A percentile compares a stretch with the other conserved stretches of the same genome.
Conservation (phyloP, 1,284 basidiomycete species). For the Melampsora larici-populina region DNA sequence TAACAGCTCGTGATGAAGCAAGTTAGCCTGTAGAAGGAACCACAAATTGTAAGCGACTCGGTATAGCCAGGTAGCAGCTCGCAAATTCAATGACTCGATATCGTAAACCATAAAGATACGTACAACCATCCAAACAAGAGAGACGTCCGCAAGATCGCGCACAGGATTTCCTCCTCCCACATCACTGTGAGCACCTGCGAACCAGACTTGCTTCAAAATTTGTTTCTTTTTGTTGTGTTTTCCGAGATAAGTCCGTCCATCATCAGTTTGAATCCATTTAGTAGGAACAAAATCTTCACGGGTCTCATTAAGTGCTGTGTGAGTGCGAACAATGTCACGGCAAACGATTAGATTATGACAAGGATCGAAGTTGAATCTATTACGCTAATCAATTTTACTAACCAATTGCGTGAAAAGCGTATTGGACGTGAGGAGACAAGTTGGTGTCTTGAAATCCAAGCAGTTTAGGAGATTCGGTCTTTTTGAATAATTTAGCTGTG, state of each 20-base stretch:
- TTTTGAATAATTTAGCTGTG: background rate
- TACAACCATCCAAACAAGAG: conserved; percentile 51
- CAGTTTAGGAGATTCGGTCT: conserved; percentile 43
- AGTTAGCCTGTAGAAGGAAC: conserved; percentile 24
- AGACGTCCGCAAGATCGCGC: conserved; percentile 50
- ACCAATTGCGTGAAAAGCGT: conserved; percentile 51
- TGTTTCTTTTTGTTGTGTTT: conserved; percentile 44
- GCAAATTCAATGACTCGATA: background rate
- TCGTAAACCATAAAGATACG: conserved; percentile 5
- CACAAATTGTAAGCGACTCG: background rate
- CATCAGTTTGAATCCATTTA: conserved; percentile 47
- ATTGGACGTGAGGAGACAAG: conserved; percentile 49
- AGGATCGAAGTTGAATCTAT: background rate
- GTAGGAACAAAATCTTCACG: conserved; percentile 50
- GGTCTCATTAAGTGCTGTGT: conserved; percentile 48
- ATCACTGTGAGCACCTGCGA: conserved; percentile 51
- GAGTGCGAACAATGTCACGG: background rate
- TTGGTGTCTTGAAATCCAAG: conserved; percentile 51
- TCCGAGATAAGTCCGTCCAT: conserved; percentile 15
- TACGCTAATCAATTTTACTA: background rate
- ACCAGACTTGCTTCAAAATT: conserved; percentile 51
- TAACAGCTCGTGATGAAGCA: conserved; percentile 30
- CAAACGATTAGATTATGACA: background rate
- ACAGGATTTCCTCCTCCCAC: conserved; percentile 49
- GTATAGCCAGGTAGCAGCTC: too few relatives aligned